Conservation (phyloP, 345 rosid species). For the Gossypium australe region DNA sequence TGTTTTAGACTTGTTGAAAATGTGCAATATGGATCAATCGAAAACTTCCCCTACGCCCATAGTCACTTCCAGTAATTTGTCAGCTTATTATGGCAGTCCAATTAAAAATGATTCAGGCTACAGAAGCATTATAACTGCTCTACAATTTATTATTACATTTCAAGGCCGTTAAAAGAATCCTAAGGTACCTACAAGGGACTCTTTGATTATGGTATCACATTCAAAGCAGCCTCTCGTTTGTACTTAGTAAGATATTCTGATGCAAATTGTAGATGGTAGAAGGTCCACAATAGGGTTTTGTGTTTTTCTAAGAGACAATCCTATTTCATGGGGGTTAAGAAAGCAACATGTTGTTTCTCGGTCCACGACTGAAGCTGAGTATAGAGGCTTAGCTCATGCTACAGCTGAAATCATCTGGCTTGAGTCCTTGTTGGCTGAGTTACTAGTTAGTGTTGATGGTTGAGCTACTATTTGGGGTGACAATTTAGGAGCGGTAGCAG, state of each 20-base stretch:
- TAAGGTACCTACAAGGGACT: neutral
- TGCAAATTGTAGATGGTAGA: neutral
- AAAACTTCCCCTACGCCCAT: neutral
- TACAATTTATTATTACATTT: neutral
- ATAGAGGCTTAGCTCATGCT: neutral
- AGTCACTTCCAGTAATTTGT: neutral
- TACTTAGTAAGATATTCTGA: fast-evolving
- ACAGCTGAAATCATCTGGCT: neutral
- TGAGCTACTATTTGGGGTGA: neutral
- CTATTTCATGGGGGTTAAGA: neutral
- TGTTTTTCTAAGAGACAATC: neutral
- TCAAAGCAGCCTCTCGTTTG: fast-evolving
- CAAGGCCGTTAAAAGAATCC: neutral
- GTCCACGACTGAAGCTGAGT: neutral
- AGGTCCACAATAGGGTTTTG: neutral
- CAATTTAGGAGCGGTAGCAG: neutral
- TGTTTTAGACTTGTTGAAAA: no score
- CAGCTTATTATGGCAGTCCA: neutral
- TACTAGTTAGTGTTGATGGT: fast-evolving
- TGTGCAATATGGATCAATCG: neutral
- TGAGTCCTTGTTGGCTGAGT: neutral
- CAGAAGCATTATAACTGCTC: neutral
- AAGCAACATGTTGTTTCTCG: neutral
- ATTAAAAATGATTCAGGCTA: neutral
- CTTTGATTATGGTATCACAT: neutral